Conservation (phyloP, 208 protist genomes). For the Acanthamoeba culbertsoni region DNA sequence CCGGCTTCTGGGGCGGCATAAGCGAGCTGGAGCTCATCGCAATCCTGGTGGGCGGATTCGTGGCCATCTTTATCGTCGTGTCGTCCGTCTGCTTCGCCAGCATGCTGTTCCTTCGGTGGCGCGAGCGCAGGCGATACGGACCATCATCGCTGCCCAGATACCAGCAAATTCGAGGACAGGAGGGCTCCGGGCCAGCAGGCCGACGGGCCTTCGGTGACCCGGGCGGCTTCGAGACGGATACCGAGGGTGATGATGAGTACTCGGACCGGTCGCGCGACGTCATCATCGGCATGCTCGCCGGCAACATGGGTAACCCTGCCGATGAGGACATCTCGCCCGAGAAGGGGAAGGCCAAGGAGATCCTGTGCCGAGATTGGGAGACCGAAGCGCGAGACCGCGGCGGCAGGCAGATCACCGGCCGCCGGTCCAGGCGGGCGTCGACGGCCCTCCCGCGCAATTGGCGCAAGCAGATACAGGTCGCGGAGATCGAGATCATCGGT, state of each 20-base stretch:
- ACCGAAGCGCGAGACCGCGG: neutral
- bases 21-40: neutral
- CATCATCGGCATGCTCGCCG: neutral
- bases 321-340: too few relatives aligned
- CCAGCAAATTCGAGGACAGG: neutral
- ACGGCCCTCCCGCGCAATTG: neutral
- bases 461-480: slow-evolving; percentile 4
- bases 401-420: neutral
- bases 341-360: neutral
- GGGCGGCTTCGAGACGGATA: neutral
- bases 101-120: neutral
- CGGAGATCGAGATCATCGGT: slow-evolving; percentile 17
- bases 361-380: neutral
- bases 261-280: neutral
- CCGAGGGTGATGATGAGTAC: neutral
- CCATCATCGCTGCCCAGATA: neutral
- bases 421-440: neutral
- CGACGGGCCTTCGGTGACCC: too few relatives aligned
- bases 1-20: neutral
- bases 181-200: neutral
- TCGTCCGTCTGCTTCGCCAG: neutral
- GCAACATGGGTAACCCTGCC: neutral
- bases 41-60: neutral
- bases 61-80: neutral
- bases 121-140: neutral